Percentiles rank a stretch among this genome's conserved stretches.
These are phyloP conservation scores for Tritrichomonas musculus DNA, from an alignment of 208 protist genomes.

Conservation along the genomic window DNA sequence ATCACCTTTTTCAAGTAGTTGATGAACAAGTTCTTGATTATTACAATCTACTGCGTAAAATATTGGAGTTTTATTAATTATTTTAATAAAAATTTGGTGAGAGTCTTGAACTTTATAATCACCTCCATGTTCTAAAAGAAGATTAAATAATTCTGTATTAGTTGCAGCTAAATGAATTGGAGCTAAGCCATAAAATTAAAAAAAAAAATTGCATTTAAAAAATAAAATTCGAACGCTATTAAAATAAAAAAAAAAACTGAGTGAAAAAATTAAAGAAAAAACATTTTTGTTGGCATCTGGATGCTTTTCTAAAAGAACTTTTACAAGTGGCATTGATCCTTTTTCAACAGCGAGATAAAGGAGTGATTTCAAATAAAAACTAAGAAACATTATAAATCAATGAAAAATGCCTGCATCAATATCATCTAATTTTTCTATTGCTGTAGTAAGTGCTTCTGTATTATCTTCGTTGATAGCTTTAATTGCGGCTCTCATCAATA, in stretches of 20 bases:
- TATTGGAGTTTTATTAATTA: background rate
- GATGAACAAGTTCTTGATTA: background rate
- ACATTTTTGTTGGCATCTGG: background rate
- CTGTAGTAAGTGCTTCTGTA: background rate
- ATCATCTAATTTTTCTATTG: background rate
- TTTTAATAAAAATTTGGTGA: background rate
- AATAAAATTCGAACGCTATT: too few species aligned
- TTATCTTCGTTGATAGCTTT: background rate
- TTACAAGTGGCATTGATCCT: background rate
- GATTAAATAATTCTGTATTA: slow-evolving; percentile 9
- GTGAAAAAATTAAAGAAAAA: background rate
- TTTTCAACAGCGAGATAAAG: slow-evolving; percentile 15
- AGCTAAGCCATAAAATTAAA: background rate
- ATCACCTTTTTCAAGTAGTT: background rate
- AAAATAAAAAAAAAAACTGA: too few species aligned
- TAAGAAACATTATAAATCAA: background rate
- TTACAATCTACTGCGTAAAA: slow-evolving; percentile 25
- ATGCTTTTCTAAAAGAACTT: background rate
- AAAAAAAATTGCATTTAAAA: background rate
- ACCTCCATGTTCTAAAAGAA: background rate
- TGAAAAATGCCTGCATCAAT: background rate
- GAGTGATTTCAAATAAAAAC: background rate
- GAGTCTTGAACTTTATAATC: background rate
- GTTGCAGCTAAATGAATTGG: background rate
- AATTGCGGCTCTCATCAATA: slow-evolving; percentile 1